Evolutionary conservation across 805 yeast genomes (phyloP).

Genomic region (Saturnispora kantuleensis): DNA sequence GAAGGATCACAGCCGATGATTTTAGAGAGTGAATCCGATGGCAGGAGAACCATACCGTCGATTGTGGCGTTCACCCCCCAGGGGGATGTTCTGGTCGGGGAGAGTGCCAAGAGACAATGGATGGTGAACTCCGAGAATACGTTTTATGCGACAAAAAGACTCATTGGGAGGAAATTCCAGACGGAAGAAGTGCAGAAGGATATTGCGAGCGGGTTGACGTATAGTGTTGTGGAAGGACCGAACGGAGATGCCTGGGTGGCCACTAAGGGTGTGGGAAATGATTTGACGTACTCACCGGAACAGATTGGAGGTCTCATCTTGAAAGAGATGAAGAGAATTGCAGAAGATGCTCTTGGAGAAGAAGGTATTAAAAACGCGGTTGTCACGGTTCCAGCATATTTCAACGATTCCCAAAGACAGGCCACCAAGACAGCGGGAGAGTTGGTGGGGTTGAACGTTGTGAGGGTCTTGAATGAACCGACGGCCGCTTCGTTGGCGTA

Average conservation of each 20-base stretch:
- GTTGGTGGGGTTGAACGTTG: conserved; percentile 81
- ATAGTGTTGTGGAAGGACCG: conserved; percentile 72
- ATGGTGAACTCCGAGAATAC: conserved; percentile 92
- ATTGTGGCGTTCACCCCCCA: conserved; percentile 83
- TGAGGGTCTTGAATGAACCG: conserved; percentile 81
- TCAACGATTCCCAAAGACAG: conserved; percentile 83
- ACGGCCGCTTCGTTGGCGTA: conserved; percentile 89
- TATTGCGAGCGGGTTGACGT: conserved; percentile 67
- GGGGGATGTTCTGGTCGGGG: conserved; percentile 90
- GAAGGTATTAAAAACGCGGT: conserved; percentile 74
- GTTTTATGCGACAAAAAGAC: conserved; percentile 86
- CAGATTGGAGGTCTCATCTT: conserved; percentile 90
- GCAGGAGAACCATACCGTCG: conserved; percentile 81
- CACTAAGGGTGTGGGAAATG: conserved; percentile 45
- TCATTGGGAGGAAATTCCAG: conserved; percentile 87
- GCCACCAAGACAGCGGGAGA: conserved; percentile 94
- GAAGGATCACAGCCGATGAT: conserved; percentile 61
- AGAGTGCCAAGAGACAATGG: conserved; percentile 93
- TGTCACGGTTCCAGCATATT: conserved; percentile 83
- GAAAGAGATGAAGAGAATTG: conserved; percentile 92
- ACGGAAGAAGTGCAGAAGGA: conserved; percentile 89
- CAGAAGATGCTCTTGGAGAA: conserved; percentile 55
- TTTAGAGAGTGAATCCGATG: conserved; percentile 61
- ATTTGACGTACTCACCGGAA: conserved; percentile 83
- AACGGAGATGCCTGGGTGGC: conserved; percentile 97